phyloP scores from a whole-genome alignment of 2,329 filamentous ascomycete species.

The Talaromyces funiculosus region DNA sequence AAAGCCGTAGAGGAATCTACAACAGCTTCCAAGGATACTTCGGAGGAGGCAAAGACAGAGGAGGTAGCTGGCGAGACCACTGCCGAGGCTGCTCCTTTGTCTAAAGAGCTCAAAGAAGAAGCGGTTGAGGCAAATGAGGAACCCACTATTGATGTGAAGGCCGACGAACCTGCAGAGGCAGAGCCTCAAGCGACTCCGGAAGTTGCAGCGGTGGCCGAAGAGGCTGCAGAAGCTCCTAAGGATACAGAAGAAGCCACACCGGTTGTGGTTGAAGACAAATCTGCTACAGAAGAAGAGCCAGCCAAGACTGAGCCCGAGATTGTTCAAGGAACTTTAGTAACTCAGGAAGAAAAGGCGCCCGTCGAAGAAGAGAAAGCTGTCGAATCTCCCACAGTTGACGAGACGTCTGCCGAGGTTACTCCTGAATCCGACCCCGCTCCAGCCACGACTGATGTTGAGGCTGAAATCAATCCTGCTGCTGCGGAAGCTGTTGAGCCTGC shows the following conservation, averaged over 20 bases:
- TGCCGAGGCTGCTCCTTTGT: background rate
- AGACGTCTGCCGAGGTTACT: background rate
- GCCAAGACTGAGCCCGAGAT: background rate
- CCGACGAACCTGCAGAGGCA: background rate
- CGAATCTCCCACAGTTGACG: background rate
- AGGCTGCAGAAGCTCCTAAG: background rate
- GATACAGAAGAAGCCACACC: constrained; percentile 1
- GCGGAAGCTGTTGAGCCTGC: background rate
- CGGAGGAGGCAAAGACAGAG: constrained; percentile 3
- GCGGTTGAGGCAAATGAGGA: constrained; percentile 1
- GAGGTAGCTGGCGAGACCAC: constrained; percentile 1
- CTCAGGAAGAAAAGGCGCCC: constrained; percentile 1
- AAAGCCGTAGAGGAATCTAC: background rate
- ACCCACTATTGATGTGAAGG: background rate
- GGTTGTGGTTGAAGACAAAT: constrained; percentile 2
- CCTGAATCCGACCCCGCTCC: background rate
- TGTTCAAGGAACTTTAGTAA: background rate
- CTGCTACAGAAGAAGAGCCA: background rate
- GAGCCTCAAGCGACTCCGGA: background rate
- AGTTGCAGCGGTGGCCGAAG: background rate
- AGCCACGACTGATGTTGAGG: background rate
- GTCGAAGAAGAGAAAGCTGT: background rate
- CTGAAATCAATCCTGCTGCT: background rate
- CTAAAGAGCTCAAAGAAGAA: background rate
- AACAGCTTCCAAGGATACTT: background rate